Percentiles rank a stretch among this genome's conserved stretches.
Evolutionary conservation across 2,329 filamentous ascomycete species (phyloP).

Genomic region (Pezicula rhizophila): DNA sequence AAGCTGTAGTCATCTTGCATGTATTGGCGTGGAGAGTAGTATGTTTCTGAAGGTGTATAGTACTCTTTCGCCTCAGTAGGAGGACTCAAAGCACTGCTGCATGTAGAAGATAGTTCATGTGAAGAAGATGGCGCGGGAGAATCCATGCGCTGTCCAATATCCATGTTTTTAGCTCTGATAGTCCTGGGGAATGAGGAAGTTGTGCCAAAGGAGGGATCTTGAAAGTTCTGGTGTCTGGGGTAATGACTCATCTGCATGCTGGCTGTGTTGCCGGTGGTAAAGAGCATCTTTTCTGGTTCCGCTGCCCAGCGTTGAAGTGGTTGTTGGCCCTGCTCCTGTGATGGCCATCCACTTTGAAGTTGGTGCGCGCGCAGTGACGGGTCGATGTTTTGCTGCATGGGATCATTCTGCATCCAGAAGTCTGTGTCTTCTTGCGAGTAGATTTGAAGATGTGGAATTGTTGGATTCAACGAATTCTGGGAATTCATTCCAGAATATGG

Average conservation of each 20-base stretch:
- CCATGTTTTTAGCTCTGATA: neutral
- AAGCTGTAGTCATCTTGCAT: conserved; percentile 9
- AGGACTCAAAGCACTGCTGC: conserved; percentile 17
- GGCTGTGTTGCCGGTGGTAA: conserved; percentile 12
- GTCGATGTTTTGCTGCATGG: conserved; percentile 14
- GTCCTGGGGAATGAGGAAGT: conserved; percentile 13
- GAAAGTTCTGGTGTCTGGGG: conserved; percentile 1
- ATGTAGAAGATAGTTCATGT: conserved; percentile 16
- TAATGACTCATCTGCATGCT: conserved; percentile 10
- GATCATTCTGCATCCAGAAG: conserved; percentile 6
- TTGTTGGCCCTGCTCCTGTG: conserved; percentile 3
- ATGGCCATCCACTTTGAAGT: neutral
- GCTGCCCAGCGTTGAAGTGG: conserved; percentile 2
- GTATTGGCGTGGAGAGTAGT: conserved; percentile 9
- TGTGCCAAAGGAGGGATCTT: conserved; percentile 5
- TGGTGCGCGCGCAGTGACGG: conserved; percentile 9
- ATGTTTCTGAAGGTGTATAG: conserved; percentile 3
- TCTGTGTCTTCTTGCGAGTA: conserved; percentile 5
- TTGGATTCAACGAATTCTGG: neutral
- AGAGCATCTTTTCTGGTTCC: conserved; percentile 6
- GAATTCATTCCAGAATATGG: conserved; percentile 3
- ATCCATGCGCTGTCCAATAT: conserved; percentile 7
- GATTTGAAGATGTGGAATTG: conserved; percentile 1
- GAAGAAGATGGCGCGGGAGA: conserved; percentile 22
- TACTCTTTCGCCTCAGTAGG: conserved; percentile 13